Evolutionary conservation across 768 basidiomycete genomes (phyloP).

Genomic region (Rhodotorula graminis): DNA sequence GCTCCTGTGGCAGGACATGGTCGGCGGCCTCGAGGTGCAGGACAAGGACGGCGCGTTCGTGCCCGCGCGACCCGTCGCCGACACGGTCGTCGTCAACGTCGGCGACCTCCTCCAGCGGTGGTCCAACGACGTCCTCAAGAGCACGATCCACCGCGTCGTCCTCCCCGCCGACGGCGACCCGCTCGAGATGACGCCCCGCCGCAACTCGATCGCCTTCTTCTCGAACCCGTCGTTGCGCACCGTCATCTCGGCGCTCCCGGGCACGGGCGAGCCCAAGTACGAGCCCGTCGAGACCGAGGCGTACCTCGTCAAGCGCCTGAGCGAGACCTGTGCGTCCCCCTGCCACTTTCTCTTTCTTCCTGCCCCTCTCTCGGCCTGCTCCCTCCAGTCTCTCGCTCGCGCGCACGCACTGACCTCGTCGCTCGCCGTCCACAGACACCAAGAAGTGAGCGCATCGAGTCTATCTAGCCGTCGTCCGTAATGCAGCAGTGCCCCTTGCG

Average conservation of each 20-base stretch:
- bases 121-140: conserved; percentile 45
- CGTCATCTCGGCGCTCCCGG: conserved; percentile 56
- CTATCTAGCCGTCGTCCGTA: too few species aligned
- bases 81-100: conserved; percentile 39
- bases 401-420: too few species aligned
- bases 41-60: conserved; percentile 52
- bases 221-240: conserved; percentile 48
- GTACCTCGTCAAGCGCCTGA: conserved; percentile 26
- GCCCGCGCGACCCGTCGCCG: conserved; percentile 45
- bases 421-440: too few species aligned
- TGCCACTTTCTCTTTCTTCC: neutral
- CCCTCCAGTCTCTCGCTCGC: too few species aligned
- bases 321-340: conserved; percentile 7
- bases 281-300: conserved; percentile 52
- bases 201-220: conserved; percentile 61
- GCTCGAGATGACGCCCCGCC: conserved; percentile 50
- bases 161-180: conserved; percentile 35
- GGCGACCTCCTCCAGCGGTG: conserved; percentile 43
- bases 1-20: conserved; percentile 59
- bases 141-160: conserved; percentile 46
- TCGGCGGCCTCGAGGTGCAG: conserved; percentile 63
- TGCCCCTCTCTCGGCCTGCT: too few species aligned
- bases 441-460: too few species aligned
- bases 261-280: conserved; percentile 52
- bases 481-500: too few species aligned